Evolutionary conservation across 352 stramenopile species (phyloP).

Genomic region (Globisporangium rhizosaccharum): DNA sequence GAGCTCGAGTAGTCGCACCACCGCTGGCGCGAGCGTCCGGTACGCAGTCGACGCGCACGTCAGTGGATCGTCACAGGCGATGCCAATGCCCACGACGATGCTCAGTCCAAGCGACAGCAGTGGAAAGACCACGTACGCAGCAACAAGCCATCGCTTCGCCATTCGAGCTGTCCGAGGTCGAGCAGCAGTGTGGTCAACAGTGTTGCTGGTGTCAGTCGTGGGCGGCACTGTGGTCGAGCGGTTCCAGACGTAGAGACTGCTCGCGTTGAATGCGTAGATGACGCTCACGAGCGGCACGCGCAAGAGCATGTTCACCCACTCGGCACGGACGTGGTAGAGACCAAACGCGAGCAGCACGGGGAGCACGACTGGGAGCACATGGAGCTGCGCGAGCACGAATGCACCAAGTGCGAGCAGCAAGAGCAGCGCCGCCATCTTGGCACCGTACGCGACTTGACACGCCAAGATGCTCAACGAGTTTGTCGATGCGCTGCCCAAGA

Average conservation of each 20-base stretch:
- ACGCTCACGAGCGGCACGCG: slow-evolving; percentile 55
- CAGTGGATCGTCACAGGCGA: slow-evolving; percentile 68
- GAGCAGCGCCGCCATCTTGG: slow-evolving; percentile 56
- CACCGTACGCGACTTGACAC: slow-evolving; percentile 63
- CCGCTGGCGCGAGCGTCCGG: slow-evolving; percentile 14
- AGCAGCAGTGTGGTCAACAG: too few species aligned
- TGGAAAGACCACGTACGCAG: slow-evolving; percentile 61
- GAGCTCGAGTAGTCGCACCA: slow-evolving; percentile 32
- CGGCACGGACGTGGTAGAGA: slow-evolving; percentile 61
- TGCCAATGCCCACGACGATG: slow-evolving; percentile 50
- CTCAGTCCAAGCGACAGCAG: slow-evolving; percentile 55
- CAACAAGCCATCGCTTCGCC: slow-evolving; percentile 31
- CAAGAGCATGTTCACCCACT: slow-evolving; percentile 83
- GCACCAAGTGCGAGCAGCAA: slow-evolving; percentile 34
- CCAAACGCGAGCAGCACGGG: slow-evolving; percentile 32
- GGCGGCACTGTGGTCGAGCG: slow-evolving; percentile 16
- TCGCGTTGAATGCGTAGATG: slow-evolving; percentile 73
- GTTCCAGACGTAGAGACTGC: slow-evolving; percentile 51
- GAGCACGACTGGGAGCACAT: slow-evolving; percentile 50
- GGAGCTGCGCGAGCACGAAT: slow-evolving; percentile 61
- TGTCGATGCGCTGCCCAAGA: slow-evolving; percentile 32
- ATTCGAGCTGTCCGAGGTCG: not conserved
- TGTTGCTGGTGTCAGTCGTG: slow-evolving; percentile 5
- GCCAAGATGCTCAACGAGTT: slow-evolving; percentile 15
- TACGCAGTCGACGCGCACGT: slow-evolving; percentile 47